Base-by-base conservation (phyloP, 148 eudicot species). In the Fagopyrum tataricum region DNA sequence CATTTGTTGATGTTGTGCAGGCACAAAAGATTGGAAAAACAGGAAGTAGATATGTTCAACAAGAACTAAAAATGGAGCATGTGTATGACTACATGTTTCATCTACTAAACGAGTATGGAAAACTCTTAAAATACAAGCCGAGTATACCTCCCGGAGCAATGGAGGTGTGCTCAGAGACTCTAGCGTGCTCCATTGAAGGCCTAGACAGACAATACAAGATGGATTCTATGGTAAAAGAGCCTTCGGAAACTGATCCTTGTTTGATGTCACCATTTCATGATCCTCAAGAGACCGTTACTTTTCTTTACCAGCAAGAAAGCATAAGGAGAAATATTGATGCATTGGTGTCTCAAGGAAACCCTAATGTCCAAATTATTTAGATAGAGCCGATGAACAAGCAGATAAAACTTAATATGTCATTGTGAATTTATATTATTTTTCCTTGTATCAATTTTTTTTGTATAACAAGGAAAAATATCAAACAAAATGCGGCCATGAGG, bases 71-170 rank as follows among this genome's bases (percentile, higher is more conserved):
- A 23, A 87, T 87, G 88, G 74, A 83, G 40, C 44, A 85, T 52
- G 78, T 87, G 0, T 87, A 85, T 41, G 88, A 87, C 59, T 87
- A 87, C 76, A 82, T 81, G 84, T 85, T 81, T 72, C 91, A 87
- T 74, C 53, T 85, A 41, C 61, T 87, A 15, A 52, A 51, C 5
- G 84, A 80, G 70, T 87, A 87, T 56, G 79, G 85, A 5, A 85
- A 82, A 56, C 82, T 87, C 39, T 26, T 87, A 31, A 81, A 41
- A 18, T 87, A 79, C 59, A 73, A 81, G 52, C 91, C 91, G 9
- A 85, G 55, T 1, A 26, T 87, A 2, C 85, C 88, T 24, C 40
- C 31, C 1, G 79, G 56, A 4, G 85, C 91, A 1, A 69, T 76
- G 1, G 87, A 87, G 76, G 24, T 84, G 49, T 85, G 89, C 72